Conservation (phyloP, 2,329 filamentous ascomycete genomes). For the Neonectria neomacrospora region DNA sequence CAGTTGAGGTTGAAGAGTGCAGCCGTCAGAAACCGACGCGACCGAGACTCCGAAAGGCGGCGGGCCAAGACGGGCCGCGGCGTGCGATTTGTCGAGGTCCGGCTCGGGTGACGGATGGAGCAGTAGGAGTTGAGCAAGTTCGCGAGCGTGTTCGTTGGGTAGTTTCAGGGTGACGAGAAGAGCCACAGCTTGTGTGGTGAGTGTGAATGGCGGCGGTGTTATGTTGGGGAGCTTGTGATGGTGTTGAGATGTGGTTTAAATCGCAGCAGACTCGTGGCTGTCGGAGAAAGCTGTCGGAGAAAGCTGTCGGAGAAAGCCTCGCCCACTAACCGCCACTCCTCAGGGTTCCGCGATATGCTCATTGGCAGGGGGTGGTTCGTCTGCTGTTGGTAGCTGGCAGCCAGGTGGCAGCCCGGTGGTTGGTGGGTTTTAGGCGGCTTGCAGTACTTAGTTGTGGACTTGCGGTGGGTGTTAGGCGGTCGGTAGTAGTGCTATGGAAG, state of each 20-base stretch:
- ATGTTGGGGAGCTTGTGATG: conserved; percentile 12
- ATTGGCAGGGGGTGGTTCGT: not conserved
- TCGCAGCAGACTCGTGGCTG: conserved; percentile 17
- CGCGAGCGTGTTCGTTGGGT: not conserved
- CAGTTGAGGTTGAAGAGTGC: conserved; percentile 23
- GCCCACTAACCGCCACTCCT: conserved; percentile 37
- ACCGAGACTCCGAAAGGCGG: conserved; percentile 17
- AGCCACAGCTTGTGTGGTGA: not conserved
- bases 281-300: conserved; percentile 27
- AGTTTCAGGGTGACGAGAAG: not conserved
- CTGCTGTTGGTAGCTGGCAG: conserved; percentile 11
- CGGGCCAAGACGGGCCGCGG: conserved; percentile 13
- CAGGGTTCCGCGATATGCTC: conserved; percentile 16
- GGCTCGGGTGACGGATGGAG: not conserved
- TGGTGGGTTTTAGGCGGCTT: conserved; percentile 7
- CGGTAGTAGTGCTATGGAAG: not conserved
- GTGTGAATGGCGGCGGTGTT: not conserved
- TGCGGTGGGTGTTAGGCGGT: conserved; percentile 8
- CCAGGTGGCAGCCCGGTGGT: conserved; percentile 20
- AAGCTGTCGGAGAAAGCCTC: conserved; percentile 27
- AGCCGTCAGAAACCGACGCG: conserved; percentile 7
- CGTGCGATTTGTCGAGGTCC: conserved; percentile 9
- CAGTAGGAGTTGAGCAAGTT: not conserved
- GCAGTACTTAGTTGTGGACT: not conserved
- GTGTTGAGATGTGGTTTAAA: conserved; percentile 44